Evolutionary conservation across 176 grass and related monocot genomes (phyloP).

Genomic region (Tillandsia fasciculata): DNA sequence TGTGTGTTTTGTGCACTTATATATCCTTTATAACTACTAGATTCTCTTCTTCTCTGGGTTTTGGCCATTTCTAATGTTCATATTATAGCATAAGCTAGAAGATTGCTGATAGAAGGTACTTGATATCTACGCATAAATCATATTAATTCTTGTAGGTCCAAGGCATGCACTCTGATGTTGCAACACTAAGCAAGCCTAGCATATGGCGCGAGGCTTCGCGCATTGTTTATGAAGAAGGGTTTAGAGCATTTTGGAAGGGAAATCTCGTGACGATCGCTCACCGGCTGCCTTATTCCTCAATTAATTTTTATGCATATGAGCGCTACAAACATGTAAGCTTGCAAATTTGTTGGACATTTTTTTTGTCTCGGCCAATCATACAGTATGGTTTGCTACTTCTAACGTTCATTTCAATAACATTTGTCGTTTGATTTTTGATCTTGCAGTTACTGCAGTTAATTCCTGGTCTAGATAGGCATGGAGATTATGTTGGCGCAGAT

Average conservation of each 20-base stretch:
- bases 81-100: not conserved
- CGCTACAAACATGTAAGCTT: conserved; percentile 64
- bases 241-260: conserved; percentile 89
- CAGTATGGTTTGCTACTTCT: not conserved
- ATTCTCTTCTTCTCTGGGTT: not conserved
- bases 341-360: not conserved
- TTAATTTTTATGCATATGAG: conserved; percentile 84
- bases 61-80: not conserved
- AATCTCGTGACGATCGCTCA: conserved; percentile 95
- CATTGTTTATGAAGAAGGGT: conserved; percentile 81
- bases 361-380: not conserved
- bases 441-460: conserved; percentile 62
- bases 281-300: conserved; percentile 84
- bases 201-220: conserved; percentile 78
- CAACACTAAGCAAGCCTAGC: conserved; percentile 52
- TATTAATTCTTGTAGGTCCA: conserved; percentile 55
- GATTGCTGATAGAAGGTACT: not conserved
- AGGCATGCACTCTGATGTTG: conserved; percentile 84
- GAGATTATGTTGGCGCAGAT: conserved; percentile 46
- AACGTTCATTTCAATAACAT: not conserved
- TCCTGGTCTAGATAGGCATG: conserved; percentile 55
- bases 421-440: conserved; percentile 20
- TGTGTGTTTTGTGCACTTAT: too few species aligned
- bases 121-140: not conserved
- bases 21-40: not conserved